Evolutionary conservation across 2,329 filamentous ascomycete genomes (phyloP).

Genomic region (Alternaria sp.): DNA sequence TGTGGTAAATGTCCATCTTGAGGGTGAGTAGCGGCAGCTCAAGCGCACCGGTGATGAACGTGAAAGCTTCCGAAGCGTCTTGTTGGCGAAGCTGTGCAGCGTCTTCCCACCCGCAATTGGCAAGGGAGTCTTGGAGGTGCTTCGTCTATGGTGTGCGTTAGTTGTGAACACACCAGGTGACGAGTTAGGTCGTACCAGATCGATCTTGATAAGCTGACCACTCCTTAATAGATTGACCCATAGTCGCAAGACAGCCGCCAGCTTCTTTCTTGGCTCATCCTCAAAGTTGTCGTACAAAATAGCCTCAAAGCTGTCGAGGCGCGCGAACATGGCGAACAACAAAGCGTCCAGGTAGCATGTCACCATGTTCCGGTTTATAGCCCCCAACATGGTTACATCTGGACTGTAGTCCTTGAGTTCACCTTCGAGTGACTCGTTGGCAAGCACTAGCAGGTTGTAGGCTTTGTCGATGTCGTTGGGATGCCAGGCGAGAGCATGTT

Average conservation of each 20-base stretch:
- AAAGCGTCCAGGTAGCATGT: conserved; percentile 96
- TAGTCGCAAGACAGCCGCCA: conserved; percentile 80
- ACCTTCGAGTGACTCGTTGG: conserved; percentile 83
- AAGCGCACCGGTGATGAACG: conserved; percentile 89
- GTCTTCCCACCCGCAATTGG: conserved; percentile 87
- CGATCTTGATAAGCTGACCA: conserved; percentile 83
- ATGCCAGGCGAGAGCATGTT: conserved; percentile 70
- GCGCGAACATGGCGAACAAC: conserved; percentile 94
- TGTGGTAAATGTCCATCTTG: conserved; percentile 94
- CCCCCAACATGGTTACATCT: conserved; percentile 76
- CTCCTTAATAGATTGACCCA: conserved; percentile 93
- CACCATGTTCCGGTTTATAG: conserved; percentile 82
- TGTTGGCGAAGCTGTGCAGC: conserved; percentile 82
- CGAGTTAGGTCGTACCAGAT: conserved; percentile 68
- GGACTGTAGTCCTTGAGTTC: conserved; percentile 79
- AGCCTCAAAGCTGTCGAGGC: conserved; percentile 88
- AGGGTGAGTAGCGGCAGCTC: conserved; percentile 86
- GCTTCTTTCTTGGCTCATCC: conserved; percentile 73
- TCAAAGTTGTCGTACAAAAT: conserved; percentile 84
- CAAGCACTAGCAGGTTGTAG: conserved; percentile 76
- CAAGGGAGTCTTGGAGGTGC: conserved; percentile 81
- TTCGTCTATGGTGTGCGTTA: conserved; percentile 67
- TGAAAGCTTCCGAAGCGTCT: conserved; percentile 94
- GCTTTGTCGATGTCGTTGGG: conserved; percentile 76
- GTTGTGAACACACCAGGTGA: not conserved